Percentiles rank a stretch among this genome's conserved stretches.
These are phyloP conservation scores for Colletotrichum scovillei DNA, from an alignment of 2,329 filamentous ascomycete genomes.

Conservation along the genomic window DNA sequence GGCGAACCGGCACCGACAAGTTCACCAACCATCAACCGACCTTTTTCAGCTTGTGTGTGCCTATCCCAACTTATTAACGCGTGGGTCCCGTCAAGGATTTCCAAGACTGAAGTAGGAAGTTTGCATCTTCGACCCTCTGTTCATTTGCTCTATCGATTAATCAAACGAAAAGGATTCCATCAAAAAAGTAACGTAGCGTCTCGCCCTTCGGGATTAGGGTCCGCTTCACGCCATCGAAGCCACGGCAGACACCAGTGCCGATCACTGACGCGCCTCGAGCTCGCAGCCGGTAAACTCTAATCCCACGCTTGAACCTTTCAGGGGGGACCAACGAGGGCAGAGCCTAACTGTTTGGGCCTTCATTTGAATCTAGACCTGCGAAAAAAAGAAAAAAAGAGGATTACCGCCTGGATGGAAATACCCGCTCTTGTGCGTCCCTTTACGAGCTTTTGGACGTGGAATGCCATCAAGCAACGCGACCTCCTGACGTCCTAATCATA, in stretches of 20 bases:
- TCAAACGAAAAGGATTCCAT: not conserved
- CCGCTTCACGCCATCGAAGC: slow-evolving; percentile 23
- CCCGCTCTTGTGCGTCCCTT: slow-evolving; percentile 6
- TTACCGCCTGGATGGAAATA: slow-evolving; percentile 20
- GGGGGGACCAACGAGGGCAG: not conserved
- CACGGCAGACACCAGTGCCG: slow-evolving; percentile 9
- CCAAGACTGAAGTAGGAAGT: not conserved
- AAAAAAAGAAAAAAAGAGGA: not conserved
- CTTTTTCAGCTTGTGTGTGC: not conserved
- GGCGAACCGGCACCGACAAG: not conserved
- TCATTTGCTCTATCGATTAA: not conserved
- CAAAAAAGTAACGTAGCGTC: slow-evolving; percentile 6
- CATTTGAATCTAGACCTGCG: not conserved
- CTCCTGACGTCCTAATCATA: not conserved
- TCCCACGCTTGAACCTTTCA: slow-evolving; percentile 27
- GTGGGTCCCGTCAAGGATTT: not conserved
- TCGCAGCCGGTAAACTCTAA: slow-evolving; percentile 32
- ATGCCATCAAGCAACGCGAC: not conserved
- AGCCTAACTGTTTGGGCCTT: slow-evolving; percentile 24
- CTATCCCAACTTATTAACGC: not conserved
- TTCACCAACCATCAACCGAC: not conserved
- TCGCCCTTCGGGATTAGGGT: not conserved
- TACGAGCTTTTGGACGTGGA: slow-evolving; percentile 3
- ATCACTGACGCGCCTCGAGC: slow-evolving; percentile 21
- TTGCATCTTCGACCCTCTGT: not conserved